Evolutionary conservation across 2,329 filamentous ascomycete genomes (phyloP).

Genomic region (Anisogramma anomala): DNA sequence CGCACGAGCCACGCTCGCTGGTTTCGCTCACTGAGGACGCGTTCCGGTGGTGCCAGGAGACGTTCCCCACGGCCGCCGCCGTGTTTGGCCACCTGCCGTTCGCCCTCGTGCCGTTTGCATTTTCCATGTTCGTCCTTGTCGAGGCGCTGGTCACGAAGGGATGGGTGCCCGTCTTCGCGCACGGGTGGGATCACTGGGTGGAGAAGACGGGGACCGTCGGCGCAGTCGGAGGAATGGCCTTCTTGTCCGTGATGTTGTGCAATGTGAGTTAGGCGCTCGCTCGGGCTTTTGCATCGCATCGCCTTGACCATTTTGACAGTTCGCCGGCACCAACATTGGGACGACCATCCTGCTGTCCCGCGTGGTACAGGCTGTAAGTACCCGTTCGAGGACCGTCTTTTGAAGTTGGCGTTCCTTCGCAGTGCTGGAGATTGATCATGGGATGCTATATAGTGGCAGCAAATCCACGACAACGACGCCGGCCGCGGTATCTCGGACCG

Average conservation of each 20-base stretch:
- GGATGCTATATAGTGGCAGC: conserved; percentile 38
- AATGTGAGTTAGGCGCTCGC: conserved; percentile 43
- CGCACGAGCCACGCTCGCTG: conserved; percentile 32
- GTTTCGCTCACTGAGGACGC: conserved; percentile 33
- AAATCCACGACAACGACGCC: conserved; percentile 40
- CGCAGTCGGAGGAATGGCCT: conserved; percentile 60
- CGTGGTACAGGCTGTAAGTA: conserved; percentile 44
- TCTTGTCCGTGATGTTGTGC: conserved; percentile 58
- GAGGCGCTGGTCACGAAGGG: conserved; percentile 62
- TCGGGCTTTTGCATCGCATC: neutral
- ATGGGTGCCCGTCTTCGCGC: conserved; percentile 61
- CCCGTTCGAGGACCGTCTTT: no score
- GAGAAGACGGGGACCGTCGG: conserved; percentile 56
- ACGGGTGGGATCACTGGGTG: conserved; percentile 66
- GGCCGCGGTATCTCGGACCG: conserved; percentile 45
- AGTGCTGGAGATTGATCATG: no score
- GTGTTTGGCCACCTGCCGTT: conserved; percentile 56
- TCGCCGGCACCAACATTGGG: conserved; percentile 66
- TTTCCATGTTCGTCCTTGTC: conserved; percentile 65
- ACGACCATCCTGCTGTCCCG: conserved; percentile 63
- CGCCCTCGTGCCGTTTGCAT: conserved; percentile 57
- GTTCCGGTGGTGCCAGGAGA: conserved; percentile 53
- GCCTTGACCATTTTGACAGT: conserved; percentile 33
- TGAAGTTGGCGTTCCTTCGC: no score
- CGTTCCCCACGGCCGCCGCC: conserved; percentile 57